Evolutionary conservation across 1,139 yeast genomes (phyloP), one percentile per base, ranked within the genome.

Genomic region (Yamadazyma triangularis): DNA sequence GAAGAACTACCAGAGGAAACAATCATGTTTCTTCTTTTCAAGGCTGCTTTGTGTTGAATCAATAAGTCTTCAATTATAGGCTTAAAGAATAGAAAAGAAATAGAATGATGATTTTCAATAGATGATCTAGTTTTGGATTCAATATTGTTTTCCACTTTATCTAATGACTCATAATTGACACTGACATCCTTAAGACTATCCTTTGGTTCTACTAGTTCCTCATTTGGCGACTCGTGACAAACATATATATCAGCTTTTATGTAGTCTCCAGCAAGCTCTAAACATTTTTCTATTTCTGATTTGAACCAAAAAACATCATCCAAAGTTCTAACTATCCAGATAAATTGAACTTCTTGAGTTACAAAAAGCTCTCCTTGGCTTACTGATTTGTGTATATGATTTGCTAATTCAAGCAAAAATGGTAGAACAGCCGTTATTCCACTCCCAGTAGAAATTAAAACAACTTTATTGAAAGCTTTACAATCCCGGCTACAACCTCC

Each of bases 381-480:
- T 20, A 42, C 36, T 29, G 40, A 45, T 33, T 48, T 40, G 23
- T 41, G 36, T 25, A 44, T 41, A 18, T 18, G 20, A 9, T 9
- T 6, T 8, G 51, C 39, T 23, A 54, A 41, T 32, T 41, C 51
- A 29, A 48, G 53, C 33, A 75, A 57, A 38, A 69, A 71, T 3
- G 83, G 77, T 13, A 75, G 40, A 2, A 71, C 60, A 0, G 77
- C 79, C 2, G 81, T 64, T 7, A 76, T 64, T 25, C 84, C 85
- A 32, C 77, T 66, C 0, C 85, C 77, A 12, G 73, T 53, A 24
- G 74, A 54, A 8, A 72, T 25, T 14, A 75, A 48, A 4, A 61
- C 47, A 2, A 73, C 60, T 28, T 68, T 63, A 33, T 74, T 76
- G 48, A 78, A 78, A 2, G 76, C 51, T 23, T 60, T 48, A 7